Percentiles rank a stretch among this genome's conserved stretches.
Evolutionary conservation across 2,329 filamentous ascomycete species (phyloP).

Genomic region (Aspergillus novofumigatus): DNA sequence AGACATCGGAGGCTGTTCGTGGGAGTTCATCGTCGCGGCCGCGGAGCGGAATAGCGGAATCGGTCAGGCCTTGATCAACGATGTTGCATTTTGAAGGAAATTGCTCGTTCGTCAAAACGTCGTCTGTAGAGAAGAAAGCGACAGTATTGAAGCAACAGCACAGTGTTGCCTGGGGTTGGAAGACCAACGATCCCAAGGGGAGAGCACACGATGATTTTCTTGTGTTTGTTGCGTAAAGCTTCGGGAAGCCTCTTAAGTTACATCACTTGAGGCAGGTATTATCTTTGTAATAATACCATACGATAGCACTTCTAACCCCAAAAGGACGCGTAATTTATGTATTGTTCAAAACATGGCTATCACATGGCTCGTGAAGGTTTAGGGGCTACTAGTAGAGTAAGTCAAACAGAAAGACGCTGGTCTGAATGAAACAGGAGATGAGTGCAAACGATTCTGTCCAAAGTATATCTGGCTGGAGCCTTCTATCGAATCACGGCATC

Average conservation of each 20-base stretch:
- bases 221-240: not conserved
- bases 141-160: not conserved
- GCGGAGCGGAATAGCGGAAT: conserved; percentile 10
- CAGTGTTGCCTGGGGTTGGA: not conserved
- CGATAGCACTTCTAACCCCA: not conserved
- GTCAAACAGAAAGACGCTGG: not conserved
- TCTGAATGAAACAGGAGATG: not conserved
- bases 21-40: conserved; percentile 28
- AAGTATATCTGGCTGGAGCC: not conserved
- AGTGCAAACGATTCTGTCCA: too few relatives aligned
- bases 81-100: conserved; percentile 3
- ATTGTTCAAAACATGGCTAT: not conserved
- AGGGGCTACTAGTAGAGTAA: not conserved
- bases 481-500: not conserved
- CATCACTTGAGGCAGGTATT: not conserved
- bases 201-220: not conserved
- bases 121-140: not conserved
- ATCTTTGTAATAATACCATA: not conserved
- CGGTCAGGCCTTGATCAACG: conserved; percentile 8
- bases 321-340: conserved; percentile 1
- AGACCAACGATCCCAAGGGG: not conserved
- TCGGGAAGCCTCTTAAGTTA: not conserved
- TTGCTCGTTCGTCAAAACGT: not conserved
- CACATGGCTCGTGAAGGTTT: not conserved
- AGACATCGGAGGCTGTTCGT: conserved; percentile 19